phyloP scores from a whole-genome alignment of 2,329 filamentous ascomycete genomes.

The Fusarium avenaceum region DNA sequence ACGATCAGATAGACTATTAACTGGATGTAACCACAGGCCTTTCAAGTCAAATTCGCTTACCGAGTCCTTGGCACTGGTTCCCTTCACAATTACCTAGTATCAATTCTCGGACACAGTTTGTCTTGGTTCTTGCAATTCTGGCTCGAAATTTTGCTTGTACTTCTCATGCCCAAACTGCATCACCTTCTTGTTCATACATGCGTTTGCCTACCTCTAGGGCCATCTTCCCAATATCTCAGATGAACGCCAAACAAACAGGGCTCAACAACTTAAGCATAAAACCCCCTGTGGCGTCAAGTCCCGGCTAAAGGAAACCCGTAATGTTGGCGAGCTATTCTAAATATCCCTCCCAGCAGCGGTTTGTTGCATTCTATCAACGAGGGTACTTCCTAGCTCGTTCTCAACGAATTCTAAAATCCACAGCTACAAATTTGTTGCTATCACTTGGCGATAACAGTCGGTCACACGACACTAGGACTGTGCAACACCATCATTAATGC shows the following conservation, averaged over 20 bases:
- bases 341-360: neutral
- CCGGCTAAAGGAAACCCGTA: neutral
- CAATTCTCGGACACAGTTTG: neutral
- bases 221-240: neutral
- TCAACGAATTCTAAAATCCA: neutral
- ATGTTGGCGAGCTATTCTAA: neutral
- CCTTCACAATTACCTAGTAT: neutral
- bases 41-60: neutral
- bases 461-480: conserved; percentile 18
- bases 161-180: neutral
- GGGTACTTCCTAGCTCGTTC: neutral
- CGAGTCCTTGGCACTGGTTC: neutral
- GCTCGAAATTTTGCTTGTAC: neutral
- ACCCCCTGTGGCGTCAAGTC: neutral
- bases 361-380: conserved; percentile 5
- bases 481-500: conserved; percentile 14
- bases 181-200: neutral
- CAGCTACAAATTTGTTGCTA: neutral
- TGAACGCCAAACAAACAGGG: neutral
- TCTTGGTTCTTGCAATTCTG: neutral
- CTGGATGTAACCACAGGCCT: conserved; percentile 12
- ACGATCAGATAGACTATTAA: neutral
- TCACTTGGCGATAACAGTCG: conserved; percentile 11
- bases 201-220: no score
- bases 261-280: conserved; percentile 1